Base-by-base conservation (phyloP, 2,329 filamentous ascomycete species). In the Beauveria sp. region DNA sequence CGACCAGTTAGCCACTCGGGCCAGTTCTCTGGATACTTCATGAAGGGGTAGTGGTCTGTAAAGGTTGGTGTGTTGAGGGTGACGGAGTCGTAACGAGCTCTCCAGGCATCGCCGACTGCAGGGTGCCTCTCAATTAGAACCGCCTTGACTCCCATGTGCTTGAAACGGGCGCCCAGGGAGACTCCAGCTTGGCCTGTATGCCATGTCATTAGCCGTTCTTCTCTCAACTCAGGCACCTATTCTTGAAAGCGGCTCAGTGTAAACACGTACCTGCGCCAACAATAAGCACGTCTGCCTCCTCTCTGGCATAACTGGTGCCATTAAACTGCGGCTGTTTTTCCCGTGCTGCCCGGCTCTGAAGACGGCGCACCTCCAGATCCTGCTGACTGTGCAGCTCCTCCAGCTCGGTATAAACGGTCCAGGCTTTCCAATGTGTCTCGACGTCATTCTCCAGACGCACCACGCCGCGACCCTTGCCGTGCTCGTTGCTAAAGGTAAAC, bases 51-150 rank as follows among this genome's bases (percentile, higher is more conserved):
- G 54, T 62, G 60, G n/a, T 62, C 60, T 9, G 54, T 53, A 24
- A 62, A 62, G 1, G 60, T 62, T 1, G 60, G 60, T 4, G 60
- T 62, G 26, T 62, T 62, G 54, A 62, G 60, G 9, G 49, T 62
- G 3, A 62, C 47, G 1, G 60, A 58, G 24, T 62, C 54, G 60
- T 58, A 62, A 1, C 60, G 60, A 14, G 6, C 20, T 49, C 60
- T 53, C 60, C 54, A 62, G 8, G 26, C 26, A 51, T 62, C 60
- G 7, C 60, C 60, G 20, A 62, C 54, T 14, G 30, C 45, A 34
- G 38, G 26, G 34, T 26, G 26, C 30, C 60, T 45, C 20, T 62
- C 60, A 7, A 62, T 18, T 9, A 62, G 42, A 20, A 22, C 3
- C 1, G 54, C 46, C 3, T 16, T 43, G 43, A 62, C 38, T 18